Percentiles rank a stretch among this genome's conserved stretches.
Evolutionary conservation across 331 rosid species (phyloP).

Genomic region (Pyrus hybrid): DNA sequence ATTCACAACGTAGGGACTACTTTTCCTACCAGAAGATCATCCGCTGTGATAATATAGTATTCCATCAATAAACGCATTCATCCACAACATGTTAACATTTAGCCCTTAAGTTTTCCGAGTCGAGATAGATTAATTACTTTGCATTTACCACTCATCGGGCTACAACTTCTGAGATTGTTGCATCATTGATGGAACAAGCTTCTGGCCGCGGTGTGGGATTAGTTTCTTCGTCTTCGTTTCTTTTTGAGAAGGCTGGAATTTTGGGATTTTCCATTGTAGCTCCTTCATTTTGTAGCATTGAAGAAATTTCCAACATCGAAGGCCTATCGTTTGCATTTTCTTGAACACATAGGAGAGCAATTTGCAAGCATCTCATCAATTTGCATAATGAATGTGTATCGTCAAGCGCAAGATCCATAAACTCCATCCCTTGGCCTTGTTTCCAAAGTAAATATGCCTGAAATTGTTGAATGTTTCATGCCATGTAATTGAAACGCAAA

Average conservation of each 20-base stretch:
- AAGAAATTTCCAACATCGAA: slow-evolving; percentile 17
- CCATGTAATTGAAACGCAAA: not conserved
- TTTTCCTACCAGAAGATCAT: too few species aligned
- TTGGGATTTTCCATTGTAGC: not conserved
- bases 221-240: not conserved
- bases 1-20: too few species aligned
- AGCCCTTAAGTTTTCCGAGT: not conserved
- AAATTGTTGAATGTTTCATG: not conserved
- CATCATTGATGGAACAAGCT: not conserved
- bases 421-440: slow-evolving; percentile 4
- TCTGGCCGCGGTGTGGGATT: not conserved
- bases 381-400: slow-evolving; percentile 14
- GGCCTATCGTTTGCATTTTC: slow-evolving; percentile 21
- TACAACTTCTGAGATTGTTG: not conserved
- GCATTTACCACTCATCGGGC: not conserved
- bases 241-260: slow-evolving; percentile 1
- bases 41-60: not conserved
- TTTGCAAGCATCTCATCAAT: slow-evolving; percentile 14
- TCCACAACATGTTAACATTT: not conserved
- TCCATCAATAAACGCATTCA: not conserved
- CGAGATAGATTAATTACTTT: not conserved
- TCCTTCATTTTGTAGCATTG: slow-evolving; percentile 13
- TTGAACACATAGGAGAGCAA: slow-evolving; percentile 24
- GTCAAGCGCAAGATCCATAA: slow-evolving; percentile 18
- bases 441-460: slow-evolving; percentile 18